Evolutionary conservation across 129 eudicot genomes (phyloP).

Genomic region (Flaveria linearis): DNA sequence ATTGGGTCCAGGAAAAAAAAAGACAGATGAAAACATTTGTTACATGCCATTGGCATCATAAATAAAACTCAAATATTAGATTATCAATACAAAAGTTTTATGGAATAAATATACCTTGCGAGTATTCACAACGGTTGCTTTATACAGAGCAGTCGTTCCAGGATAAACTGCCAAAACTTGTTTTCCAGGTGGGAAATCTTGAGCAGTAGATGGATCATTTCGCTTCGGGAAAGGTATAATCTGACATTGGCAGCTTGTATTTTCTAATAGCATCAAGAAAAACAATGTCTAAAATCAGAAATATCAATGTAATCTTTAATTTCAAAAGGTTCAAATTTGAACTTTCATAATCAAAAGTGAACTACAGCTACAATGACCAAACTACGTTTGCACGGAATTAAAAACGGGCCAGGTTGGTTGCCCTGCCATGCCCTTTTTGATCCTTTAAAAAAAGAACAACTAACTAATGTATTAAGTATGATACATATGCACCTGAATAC

Average conservation of each 20-base stretch:
- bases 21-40: conserved; percentile 31
- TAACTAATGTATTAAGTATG: background rate
- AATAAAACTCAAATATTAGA: conserved; percentile 18
- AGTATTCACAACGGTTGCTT: conserved; percentile 84
- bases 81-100: background rate
- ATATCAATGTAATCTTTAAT: background rate
- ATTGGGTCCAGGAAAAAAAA: conserved; percentile 11
- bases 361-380: background rate
- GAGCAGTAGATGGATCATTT: conserved; percentile 72
- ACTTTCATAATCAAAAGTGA: background rate
- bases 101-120: conserved; percentile 64
- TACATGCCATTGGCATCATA: conserved; percentile 19
- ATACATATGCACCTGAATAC: background rate
- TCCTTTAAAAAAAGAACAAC: background rate
- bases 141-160: conserved; percentile 82
- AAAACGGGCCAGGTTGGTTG: background rate
- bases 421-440: background rate
- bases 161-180: conserved; percentile 96
- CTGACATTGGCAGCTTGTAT: conserved; percentile 79
- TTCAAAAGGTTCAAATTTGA: conserved; percentile 5
- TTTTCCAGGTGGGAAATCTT: conserved; percentile 73
- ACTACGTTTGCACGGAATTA: background rate
- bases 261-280: conserved; percentile 44
- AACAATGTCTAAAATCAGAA: background rate
- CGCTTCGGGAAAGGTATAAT: conserved; percentile 80